phyloP scores from a whole-genome alignment of 2,329 filamentous ascomycete genomes.

The Xylariaceae sp. region DNA sequence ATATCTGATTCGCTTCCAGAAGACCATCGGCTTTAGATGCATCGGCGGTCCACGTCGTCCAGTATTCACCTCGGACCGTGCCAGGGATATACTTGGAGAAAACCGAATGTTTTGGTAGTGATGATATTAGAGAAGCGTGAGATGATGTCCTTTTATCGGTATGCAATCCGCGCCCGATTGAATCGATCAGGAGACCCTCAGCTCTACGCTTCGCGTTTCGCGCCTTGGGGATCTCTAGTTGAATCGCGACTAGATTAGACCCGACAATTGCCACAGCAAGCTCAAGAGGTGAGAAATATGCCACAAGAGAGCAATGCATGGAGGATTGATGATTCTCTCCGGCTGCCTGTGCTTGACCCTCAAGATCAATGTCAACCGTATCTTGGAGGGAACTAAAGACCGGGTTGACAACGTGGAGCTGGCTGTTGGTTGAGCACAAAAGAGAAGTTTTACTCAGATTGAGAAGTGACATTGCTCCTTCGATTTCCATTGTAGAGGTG shows the following conservation, averaged over 20 bases:
- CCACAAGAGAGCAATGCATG: constrained; percentile 41
- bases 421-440: constrained; percentile 53
- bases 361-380: constrained; percentile 40
- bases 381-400: constrained; percentile 61
- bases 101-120: constrained; percentile 24
- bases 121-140: constrained; percentile 20
- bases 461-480: constrained; percentile 57
- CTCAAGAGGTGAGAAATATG: constrained; percentile 63
- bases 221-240: constrained; percentile 58
- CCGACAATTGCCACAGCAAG: constrained; percentile 62
- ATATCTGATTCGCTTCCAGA: constrained; percentile 40
- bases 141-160: constrained; percentile 32
- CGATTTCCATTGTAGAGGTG: constrained; percentile 48
- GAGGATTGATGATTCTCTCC: constrained; percentile 26
- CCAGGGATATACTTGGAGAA: constrained; percentile 42
- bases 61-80: constrained; percentile 46
- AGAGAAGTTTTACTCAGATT: constrained; percentile 64
- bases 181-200: constrained; percentile 66
- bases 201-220: constrained; percentile 52
- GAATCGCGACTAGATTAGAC: constrained; percentile 62
- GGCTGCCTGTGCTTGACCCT: constrained; percentile 29
- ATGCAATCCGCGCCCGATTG: constrained; percentile 62
- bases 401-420: constrained; percentile 63
- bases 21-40: constrained; percentile 44
- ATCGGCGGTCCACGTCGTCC: constrained; percentile 40